Conservation (phyloP, 768 basidiomycete genomes). For the Leucocoprinus sp. region DNA sequence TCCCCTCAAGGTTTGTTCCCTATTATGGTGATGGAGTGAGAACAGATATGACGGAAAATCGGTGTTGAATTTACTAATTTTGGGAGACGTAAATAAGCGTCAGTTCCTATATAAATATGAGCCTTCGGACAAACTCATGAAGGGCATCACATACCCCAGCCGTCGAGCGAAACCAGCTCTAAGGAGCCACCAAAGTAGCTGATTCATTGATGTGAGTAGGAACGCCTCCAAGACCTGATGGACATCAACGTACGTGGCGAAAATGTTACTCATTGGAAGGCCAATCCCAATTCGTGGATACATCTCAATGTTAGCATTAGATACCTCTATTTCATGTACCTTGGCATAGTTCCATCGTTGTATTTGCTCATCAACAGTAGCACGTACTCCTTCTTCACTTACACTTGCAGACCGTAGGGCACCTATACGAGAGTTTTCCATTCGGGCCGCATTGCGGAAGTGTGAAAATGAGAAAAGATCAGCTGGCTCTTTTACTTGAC, state of each 20-base stretch:
- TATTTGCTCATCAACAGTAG: conserved; percentile 78
- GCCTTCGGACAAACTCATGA: not conserved
- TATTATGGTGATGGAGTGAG: conserved; percentile 18
- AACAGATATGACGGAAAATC: not conserved
- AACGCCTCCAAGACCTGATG: not conserved
- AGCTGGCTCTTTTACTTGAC: conserved; percentile 47
- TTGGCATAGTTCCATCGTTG: conserved; percentile 32
- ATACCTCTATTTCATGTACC: conserved; percentile 29
- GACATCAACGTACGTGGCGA: conserved; percentile 49
- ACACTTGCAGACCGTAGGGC: conserved; percentile 57
- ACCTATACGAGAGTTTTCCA: conserved; percentile 59
- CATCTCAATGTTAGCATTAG: conserved; percentile 35
- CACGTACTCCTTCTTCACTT: conserved; percentile 56
- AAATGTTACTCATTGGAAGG: conserved; percentile 85
- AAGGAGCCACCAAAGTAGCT: conserved; percentile 74
- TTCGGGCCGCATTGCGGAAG: conserved; percentile 61
- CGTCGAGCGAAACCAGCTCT: conserved; percentile 72
- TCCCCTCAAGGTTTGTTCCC: conserved; percentile 83
- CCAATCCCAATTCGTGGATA: conserved; percentile 75
- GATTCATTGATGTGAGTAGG: not conserved
- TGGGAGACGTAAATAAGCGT: conserved; percentile 74
- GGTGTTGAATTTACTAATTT: conserved; percentile 50
- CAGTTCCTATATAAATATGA: conserved; percentile 47
- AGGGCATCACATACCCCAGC: conserved; percentile 56
- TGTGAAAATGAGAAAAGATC: conserved; percentile 91